Conservation (phyloP, 73 alveolate genomes). For the Paramecium sexaurelia region DNA sequence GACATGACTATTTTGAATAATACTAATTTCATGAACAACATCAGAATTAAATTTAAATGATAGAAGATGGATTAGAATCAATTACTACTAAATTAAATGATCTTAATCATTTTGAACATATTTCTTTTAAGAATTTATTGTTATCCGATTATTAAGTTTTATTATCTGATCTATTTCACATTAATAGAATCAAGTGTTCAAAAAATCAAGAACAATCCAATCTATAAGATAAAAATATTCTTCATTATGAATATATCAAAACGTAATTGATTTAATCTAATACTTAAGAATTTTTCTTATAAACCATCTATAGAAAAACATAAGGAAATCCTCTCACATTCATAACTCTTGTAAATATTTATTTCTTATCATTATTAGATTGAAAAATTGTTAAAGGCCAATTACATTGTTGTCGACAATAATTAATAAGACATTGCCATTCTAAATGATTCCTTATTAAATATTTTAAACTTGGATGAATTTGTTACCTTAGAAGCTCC, state of each 20-base stretch:
- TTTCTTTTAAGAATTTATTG: not conserved
- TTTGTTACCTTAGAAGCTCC: slow-evolving; percentile 44
- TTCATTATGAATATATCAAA: not conserved
- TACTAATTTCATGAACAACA: not conserved
- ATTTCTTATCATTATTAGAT: not conserved
- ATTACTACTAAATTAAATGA: not conserved
- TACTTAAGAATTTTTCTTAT: not conserved
- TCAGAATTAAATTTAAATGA: not conserved
- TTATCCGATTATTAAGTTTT: not conserved
- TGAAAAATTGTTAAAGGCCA: not conserved
- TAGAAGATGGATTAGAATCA: not conserved
- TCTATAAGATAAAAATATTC: not conserved
- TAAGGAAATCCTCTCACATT: slow-evolving; percentile 4
- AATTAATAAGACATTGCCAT: not conserved
- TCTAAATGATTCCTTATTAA: not conserved
- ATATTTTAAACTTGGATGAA: slow-evolving; percentile 19
- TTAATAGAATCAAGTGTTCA: not conserved
- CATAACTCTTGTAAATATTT: not conserved
- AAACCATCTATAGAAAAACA: not conserved
- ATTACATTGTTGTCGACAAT: slow-evolving; percentile 23
- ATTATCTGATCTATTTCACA: not conserved
- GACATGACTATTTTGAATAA: not conserved
- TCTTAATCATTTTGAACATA: not conserved
- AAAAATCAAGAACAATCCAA: not conserved
- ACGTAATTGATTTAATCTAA: not conserved